phyloP scores from a whole-genome alignment of 2,329 filamentous ascomycete species.

The Colletotrichum siamense region DNA sequence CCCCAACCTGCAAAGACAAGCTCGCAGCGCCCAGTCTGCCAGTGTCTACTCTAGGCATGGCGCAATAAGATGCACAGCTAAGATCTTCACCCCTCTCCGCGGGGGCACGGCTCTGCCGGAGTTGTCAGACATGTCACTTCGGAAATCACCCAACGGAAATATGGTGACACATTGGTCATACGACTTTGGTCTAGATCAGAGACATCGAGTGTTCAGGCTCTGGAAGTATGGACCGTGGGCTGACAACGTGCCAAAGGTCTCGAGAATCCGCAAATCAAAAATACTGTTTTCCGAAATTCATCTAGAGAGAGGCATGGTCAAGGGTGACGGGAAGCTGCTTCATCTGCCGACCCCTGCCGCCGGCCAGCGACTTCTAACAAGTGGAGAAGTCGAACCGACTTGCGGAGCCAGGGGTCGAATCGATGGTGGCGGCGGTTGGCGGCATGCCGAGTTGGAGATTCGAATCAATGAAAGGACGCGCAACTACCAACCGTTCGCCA shows the following conservation, averaged over 20 bases:
- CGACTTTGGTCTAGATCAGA: not conserved
- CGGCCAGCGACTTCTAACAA: not conserved
- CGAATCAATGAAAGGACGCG: constrained; percentile 1
- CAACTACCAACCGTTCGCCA: constrained; percentile 19
- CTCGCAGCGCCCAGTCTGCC: not conserved
- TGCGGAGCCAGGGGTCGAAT: not conserved
- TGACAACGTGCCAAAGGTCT: not conserved
- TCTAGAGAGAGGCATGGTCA: not conserved
- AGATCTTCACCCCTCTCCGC: not conserved
- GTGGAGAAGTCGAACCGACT: not conserved
- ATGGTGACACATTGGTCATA: not conserved
- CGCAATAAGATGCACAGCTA: not conserved
- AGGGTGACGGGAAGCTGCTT: constrained; percentile 9
- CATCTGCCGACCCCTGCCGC: not conserved
- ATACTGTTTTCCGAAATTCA: not conserved
- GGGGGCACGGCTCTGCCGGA: not conserved
- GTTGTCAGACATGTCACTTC: not conserved
- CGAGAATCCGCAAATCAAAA: not conserved
- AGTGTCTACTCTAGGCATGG: not conserved
- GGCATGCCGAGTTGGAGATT: not conserved
- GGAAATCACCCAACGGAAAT: not conserved
- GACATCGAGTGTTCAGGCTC: not conserved
- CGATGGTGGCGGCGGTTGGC: not conserved
- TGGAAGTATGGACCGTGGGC: not conserved
- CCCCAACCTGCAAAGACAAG: not conserved